These are phyloP conservation scores for Citrullus mucosospermus DNA, from an alignment of 306 rosid genomes.

Conservation along the genomic window DNA sequence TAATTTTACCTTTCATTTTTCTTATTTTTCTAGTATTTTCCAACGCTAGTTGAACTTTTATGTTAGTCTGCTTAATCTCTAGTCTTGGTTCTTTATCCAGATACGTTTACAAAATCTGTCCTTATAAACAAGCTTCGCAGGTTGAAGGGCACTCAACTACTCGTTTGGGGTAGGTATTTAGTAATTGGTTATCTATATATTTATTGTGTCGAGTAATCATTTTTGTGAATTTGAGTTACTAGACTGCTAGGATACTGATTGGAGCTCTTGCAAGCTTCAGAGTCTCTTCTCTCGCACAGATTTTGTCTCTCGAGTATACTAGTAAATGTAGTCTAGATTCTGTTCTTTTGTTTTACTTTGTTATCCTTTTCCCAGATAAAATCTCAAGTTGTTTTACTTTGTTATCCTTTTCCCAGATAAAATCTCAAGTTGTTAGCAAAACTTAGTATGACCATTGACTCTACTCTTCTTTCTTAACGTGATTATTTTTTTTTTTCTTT, in stretches of 20 bases:
- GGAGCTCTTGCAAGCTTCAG: neutral
- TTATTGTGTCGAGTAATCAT: neutral
- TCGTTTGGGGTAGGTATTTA: conserved; percentile 69
- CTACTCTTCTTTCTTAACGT: neutral
- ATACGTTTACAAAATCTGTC: conserved; percentile 93
- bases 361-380: neutral
- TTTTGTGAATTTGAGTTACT: neutral
- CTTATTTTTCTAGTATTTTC: neutral
- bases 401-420: neutral
- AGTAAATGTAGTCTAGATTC: neutral
- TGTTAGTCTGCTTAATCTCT: neutral
- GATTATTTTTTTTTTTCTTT: neutral
- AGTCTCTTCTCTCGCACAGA: neutral
- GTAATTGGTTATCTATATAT: neutral
- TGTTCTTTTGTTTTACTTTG: neutral
- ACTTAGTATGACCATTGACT: neutral
- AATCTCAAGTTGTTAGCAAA: neutral
- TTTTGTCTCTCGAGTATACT: neutral
- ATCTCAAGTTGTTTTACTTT: neutral
- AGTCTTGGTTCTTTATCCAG: conserved; percentile 33
- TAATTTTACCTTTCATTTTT: conserved; percentile 13
- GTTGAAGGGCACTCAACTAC: conserved; percentile 77
- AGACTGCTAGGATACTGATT: neutral
- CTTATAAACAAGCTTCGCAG: conserved; percentile 90
- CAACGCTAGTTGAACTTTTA: conserved; percentile 6